A percentile compares a stretch with the other conserved stretches of the same genome.
Conservation (phyloP, 2,329 filamentous ascomycete species). For the Alternaria brassicicola region DNA sequence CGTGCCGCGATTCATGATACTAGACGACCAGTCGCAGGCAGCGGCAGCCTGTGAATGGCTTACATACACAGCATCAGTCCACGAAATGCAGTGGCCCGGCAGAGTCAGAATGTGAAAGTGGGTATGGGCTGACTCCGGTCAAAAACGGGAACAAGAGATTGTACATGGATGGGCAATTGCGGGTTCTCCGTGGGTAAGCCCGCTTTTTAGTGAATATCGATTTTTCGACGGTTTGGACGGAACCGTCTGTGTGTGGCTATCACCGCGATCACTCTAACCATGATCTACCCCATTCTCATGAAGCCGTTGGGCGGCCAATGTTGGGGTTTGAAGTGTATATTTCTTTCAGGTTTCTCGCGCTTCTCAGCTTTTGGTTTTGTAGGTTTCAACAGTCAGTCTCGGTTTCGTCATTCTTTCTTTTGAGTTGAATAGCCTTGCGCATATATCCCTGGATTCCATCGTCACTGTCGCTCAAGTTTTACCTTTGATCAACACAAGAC, state of each 20-base stretch:
- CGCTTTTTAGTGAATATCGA: background rate
- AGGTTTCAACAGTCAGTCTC: background rate
- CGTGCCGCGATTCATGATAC: background rate
- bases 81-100: conserved; percentile 1
- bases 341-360: background rate
- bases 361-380: background rate
- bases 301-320: background rate
- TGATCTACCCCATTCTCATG: background rate
- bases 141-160: background rate
- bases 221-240: background rate
- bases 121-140: background rate
- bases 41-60: background rate
- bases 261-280: background rate
- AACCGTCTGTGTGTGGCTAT: background rate
- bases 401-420: background rate
- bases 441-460: background rate
- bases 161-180: background rate
- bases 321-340: background rate
- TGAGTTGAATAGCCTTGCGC: background rate
- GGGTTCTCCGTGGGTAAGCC: background rate
- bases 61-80: background rate
- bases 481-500: background rate
- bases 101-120: background rate
- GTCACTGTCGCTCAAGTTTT: background rate
- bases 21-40: background rate